Base-by-base conservation (phyloP, 371 early-diverging fungal genomes). In the Catenaria anguillulae region DNA sequence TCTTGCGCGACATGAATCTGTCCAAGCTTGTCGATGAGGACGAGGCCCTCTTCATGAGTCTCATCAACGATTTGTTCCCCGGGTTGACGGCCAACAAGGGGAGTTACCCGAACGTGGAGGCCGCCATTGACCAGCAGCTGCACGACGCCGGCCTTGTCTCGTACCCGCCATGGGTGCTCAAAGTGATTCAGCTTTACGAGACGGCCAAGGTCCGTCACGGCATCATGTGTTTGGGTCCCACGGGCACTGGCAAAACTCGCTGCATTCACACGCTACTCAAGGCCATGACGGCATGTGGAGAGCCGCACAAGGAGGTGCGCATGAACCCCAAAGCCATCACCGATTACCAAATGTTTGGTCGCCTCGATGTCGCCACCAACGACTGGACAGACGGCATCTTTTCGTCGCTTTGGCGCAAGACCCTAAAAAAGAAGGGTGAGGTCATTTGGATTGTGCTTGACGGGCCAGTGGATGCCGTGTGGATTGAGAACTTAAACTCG, bases 311-410 rank as follows among this genome's bases (percentile, higher is more conserved):
- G 65, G 83, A 84, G 60, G 67, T 79, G 37, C 75, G 80, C 5
- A 83, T 83, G 79, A 78, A 79, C 62, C 82, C 82, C 19, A 82
- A 82, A 55, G 82, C 82, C 55, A 82, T 82, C 61, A 77, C 77
- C 1, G 82, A 82, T 63, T 82, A 74, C 65, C 78, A 81, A 63
- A 78, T 84, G 77, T 84, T 84, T 69, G 83, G 83, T 19, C 66
- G 74, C 19, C 70, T 77, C 33, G 81, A 83, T 66, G 79, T 81
- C n/a, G 73, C 78, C 12, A 83, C 80, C 54, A 81, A 80, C 63
- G 82, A 82, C 61, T 84, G 84, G 84, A 80, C 78, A 4, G 84
- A 84, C 66, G 79, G 82, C 48, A 79, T 78, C 55, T 83, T 84
- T 73, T 79, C 74, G 15, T 71, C 76, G 21, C 68, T 79, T 19